phyloP scores from a whole-genome alignment of 768 basidiomycete species.

The Kondoa subrosea region DNA sequence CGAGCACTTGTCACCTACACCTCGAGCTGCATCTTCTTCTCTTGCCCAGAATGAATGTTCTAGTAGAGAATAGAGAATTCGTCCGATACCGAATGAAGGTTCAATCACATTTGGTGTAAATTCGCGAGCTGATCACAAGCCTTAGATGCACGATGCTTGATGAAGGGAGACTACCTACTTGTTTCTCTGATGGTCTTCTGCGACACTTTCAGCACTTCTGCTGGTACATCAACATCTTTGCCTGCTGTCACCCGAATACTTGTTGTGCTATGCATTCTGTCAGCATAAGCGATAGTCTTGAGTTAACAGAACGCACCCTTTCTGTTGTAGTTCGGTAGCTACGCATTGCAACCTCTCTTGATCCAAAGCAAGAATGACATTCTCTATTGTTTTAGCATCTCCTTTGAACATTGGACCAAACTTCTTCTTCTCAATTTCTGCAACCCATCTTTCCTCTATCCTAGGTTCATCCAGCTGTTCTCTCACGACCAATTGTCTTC shows the following conservation, averaged over 20 bases:
- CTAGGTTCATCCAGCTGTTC: constrained; percentile 72
- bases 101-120: constrained; percentile 96
- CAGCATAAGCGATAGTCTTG: constrained; percentile 11
- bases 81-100: constrained; percentile 92
- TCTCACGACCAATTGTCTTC: constrained; percentile 66
- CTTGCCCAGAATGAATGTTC: constrained; percentile 94
- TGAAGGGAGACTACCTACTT: constrained; percentile 34
- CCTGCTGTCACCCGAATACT: constrained; percentile 46
- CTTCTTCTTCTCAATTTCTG: constrained; percentile 69
- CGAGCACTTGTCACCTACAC: constrained; percentile 42
- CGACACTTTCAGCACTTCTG: constrained; percentile 59
- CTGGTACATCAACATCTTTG: constrained; percentile 51
- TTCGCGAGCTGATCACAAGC: constrained; percentile 54
- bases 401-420: constrained; percentile 78
- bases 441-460: constrained; percentile 58
- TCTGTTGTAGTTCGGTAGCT: constrained; percentile 48
- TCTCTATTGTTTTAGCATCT: constrained; percentile 53
- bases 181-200: constrained; percentile 74
- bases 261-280: constrained; percentile 37
- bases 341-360: constrained; percentile 49
- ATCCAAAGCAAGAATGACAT: constrained; percentile 48
- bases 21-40: constrained; percentile 76
- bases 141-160: constrained; percentile 12
- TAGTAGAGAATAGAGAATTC: constrained; percentile 79
- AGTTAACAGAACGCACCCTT: constrained; percentile 44